Evolutionary conservation across 139 green algal genomes (phyloP).

Genomic region (Limnomonas spitsbergensis): DNA sequence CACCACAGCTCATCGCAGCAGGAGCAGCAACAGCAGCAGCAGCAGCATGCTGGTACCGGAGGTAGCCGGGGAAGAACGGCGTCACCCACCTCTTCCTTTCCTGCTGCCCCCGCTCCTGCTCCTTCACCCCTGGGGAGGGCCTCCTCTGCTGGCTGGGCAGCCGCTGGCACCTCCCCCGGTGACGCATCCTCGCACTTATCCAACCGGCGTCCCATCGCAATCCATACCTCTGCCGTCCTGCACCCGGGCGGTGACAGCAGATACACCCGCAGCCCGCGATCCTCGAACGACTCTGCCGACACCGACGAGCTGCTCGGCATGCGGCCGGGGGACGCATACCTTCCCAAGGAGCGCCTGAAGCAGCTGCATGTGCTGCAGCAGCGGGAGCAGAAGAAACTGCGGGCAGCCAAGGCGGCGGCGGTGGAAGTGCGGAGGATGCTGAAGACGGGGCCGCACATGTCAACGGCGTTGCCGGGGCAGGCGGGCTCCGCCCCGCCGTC

Average conservation of each 20-base stretch:
- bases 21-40: neutral
- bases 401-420: neutral
- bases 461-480: neutral
- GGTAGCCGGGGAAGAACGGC: neutral
- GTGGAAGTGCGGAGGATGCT: neutral
- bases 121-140: neutral
- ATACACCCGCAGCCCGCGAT: neutral
- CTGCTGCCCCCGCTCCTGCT: neutral
- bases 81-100: neutral
- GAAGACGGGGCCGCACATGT: neutral
- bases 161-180: neutral
- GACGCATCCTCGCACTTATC: neutral
- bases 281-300: neutral
- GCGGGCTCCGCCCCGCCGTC: neutral
- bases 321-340: neutral
- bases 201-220: no score
- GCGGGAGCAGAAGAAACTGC: neutral
- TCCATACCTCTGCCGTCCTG: neutral
- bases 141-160: neutral
- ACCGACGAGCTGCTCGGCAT: neutral
- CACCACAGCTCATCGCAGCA: neutral
- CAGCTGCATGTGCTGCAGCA: neutral
- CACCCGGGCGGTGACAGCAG: neutral
- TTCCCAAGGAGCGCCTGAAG: neutral
- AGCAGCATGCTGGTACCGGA: neutral